Evolutionary conservation across 2,329 filamentous ascomycete species (phyloP).

Genomic region (Fusarium redolens): DNA sequence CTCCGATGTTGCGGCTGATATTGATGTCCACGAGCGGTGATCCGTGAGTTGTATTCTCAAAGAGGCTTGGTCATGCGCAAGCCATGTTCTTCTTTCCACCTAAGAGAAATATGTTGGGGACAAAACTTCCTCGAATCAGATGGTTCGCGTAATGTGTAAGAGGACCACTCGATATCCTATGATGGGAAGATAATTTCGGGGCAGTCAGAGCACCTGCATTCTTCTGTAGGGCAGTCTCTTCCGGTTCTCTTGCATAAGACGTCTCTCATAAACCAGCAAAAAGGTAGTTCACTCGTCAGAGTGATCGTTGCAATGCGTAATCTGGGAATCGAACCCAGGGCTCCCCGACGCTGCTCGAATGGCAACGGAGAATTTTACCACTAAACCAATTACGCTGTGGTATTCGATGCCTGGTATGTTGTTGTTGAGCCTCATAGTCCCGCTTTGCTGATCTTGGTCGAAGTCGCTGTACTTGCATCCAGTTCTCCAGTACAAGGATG

Average conservation of each 20-base stretch:
- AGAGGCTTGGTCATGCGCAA: constrained; percentile 32
- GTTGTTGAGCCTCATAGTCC: background rate
- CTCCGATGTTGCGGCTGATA: constrained; percentile 18
- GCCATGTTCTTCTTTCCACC: constrained; percentile 2
- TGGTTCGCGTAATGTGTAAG: background rate
- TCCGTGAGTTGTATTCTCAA: constrained; percentile 15
- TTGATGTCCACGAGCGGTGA: constrained; percentile 8
- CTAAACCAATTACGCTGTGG: constrained; percentile 17
- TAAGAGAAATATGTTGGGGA: background rate
- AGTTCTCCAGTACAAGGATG: background rate
- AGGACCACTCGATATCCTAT: background rate
- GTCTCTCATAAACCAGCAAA: background rate
- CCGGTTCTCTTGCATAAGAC: background rate
- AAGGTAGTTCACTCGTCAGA: accelerated
- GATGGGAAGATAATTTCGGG: background rate
- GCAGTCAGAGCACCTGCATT: background rate
- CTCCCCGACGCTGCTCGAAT: constrained; percentile 25
- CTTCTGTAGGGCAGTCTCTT: background rate
- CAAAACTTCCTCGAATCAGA: constrained; percentile 10
- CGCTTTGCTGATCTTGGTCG: accelerated
- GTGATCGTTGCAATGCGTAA: background rate
- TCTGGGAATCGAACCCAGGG: constrained; percentile 35
- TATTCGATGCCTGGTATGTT: accelerated
- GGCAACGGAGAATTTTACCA: constrained; percentile 26
- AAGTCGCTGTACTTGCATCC: background rate